A percentile compares a stretch with the other conserved stretches of the same genome.
Evolutionary conservation across 345 rosid species (phyloP).

Genomic region (Carallia brachiata): DNA sequence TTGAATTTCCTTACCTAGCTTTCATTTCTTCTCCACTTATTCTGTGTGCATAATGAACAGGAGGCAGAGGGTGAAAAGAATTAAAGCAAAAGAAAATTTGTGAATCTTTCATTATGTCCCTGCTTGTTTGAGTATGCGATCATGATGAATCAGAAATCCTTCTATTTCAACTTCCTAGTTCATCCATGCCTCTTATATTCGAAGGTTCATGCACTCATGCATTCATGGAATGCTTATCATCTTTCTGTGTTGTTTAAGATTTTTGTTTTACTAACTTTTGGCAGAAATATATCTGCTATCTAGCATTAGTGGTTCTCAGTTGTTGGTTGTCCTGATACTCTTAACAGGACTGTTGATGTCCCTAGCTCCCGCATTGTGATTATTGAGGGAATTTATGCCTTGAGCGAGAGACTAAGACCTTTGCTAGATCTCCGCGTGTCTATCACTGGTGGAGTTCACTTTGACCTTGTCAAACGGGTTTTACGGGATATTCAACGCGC

Average conservation of each 20-base stretch:
- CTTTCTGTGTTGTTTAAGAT: not conserved
- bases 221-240: not conserved
- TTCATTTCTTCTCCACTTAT: constrained; percentile 12
- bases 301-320: constrained; percentile 16
- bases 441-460: constrained; percentile 94
- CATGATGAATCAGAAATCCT: not conserved
- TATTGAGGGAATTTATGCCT: constrained; percentile 93
- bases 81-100: not conserved
- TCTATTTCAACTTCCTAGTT: not conserved
- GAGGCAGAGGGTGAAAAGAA: not conserved
- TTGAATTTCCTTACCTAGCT: not conserved
- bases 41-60: not conserved
- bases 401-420: constrained; percentile 86
- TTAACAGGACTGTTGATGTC: constrained; percentile 75
- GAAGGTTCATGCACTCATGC: constrained; percentile 1
- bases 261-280: not conserved
- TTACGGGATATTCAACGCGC: constrained; percentile 96
- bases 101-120: not conserved
- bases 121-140: not conserved
- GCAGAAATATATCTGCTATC: constrained; percentile 6
- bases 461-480: constrained; percentile 97
- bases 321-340: constrained; percentile 18
- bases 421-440: constrained; percentile 95
- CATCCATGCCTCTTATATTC: not conserved
- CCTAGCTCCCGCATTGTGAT: constrained; percentile 90